Conservation (phyloP, 2,329 filamentous ascomycete species). For the Mollisiaceae sp. region DNA sequence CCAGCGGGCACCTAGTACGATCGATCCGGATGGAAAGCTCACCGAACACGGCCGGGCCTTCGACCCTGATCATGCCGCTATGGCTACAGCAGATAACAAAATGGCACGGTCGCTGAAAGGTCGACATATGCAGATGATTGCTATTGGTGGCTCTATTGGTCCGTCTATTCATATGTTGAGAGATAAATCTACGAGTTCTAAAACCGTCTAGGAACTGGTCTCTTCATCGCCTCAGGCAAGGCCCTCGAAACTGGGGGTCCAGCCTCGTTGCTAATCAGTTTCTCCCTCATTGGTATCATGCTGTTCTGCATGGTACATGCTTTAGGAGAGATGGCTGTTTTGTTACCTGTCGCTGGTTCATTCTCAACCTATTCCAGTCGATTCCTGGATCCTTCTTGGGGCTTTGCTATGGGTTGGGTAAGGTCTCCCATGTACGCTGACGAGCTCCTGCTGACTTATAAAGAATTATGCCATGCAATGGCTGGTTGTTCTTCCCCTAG, state of each 20-base stretch:
- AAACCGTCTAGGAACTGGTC: slow-evolving; percentile 66
- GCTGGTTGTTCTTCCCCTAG: slow-evolving; percentile 81
- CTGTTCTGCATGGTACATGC: slow-evolving; percentile 91
- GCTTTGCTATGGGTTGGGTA: slow-evolving; percentile 89
- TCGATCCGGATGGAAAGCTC: slow-evolving; percentile 50
- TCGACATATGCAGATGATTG: slow-evolving; percentile 95
- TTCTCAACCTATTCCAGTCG: slow-evolving; percentile 92
- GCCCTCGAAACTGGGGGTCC: slow-evolving; percentile 76
- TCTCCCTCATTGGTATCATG: slow-evolving; percentile 81
- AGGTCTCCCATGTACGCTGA: slow-evolving; percentile 12
- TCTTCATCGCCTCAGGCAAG: slow-evolving; percentile 84
- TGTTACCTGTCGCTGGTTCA: slow-evolving; percentile 89
- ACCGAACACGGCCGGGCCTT: slow-evolving; percentile 48
- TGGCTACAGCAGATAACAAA: slow-evolving; percentile 72
- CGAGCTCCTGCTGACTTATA: slow-evolving; percentile 16
- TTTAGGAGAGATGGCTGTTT: slow-evolving; percentile 86
- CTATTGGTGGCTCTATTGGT: slow-evolving; percentile 91
- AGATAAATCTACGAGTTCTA: slow-evolving; percentile 5
- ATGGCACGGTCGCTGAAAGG: slow-evolving; percentile 80
- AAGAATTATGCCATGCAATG: slow-evolving; percentile 83
- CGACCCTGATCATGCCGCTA: slow-evolving; percentile 66
- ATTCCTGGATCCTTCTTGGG: slow-evolving; percentile 93
- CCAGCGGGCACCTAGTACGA: slow-evolving; percentile 48
- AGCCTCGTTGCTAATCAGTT: slow-evolving; percentile 79
- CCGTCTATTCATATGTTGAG: slow-evolving; percentile 30